Conservation (phyloP, 2,329 filamentous ascomycete genomes). For the Colletotrichum sansevieriae region DNA sequence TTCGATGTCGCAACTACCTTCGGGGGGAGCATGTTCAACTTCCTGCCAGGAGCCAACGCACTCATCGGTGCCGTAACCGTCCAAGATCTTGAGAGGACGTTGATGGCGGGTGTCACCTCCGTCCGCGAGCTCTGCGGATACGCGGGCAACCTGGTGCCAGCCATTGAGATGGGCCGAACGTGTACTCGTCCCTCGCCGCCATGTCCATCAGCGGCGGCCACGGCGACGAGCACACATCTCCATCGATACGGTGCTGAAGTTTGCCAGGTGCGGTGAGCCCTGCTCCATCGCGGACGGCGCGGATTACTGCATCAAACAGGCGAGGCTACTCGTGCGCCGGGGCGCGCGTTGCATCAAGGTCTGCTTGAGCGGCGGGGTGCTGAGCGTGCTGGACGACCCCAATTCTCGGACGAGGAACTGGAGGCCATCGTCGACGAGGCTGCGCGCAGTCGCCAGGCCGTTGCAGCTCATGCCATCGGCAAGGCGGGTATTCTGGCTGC, state of each 20-base stretch:
- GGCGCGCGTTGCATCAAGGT: slow-evolving; percentile 64
- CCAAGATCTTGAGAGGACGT: too few species aligned
- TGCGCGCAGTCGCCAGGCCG: slow-evolving; percentile 52
- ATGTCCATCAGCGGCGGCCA: slow-evolving; percentile 64
- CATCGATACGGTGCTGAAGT: slow-evolving; percentile 49
- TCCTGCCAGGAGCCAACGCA: slow-evolving; percentile 1
- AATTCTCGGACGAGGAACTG: slow-evolving; percentile 60
- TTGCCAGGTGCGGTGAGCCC: slow-evolving; percentile 49
- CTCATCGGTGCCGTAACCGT: too few species aligned
- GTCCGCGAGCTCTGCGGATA: too few species aligned
- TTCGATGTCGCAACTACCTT: slow-evolving; percentile 44
- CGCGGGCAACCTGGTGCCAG: too few species aligned
- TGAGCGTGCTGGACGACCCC: slow-evolving; percentile 57
- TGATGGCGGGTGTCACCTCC: too few species aligned
- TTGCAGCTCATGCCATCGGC: slow-evolving; percentile 60
- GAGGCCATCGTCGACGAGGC: slow-evolving; percentile 59
- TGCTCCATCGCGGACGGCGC: slow-evolving; percentile 57
- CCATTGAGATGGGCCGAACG: too few species aligned
- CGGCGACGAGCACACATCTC: slow-evolving; percentile 58
- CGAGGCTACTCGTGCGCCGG: slow-evolving; percentile 57
- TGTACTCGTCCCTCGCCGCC: slow-evolving; percentile 42
- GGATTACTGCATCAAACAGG: slow-evolving; percentile 58
- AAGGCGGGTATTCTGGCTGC: slow-evolving; percentile 61
- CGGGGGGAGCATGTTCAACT: slow-evolving; percentile 24
- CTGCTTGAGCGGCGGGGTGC: slow-evolving; percentile 58